These are phyloP conservation scores for Teratosphaeria zuluensis DNA, from an alignment of 2,329 filamentous ascomycete genomes.

Conservation along the genomic window DNA sequence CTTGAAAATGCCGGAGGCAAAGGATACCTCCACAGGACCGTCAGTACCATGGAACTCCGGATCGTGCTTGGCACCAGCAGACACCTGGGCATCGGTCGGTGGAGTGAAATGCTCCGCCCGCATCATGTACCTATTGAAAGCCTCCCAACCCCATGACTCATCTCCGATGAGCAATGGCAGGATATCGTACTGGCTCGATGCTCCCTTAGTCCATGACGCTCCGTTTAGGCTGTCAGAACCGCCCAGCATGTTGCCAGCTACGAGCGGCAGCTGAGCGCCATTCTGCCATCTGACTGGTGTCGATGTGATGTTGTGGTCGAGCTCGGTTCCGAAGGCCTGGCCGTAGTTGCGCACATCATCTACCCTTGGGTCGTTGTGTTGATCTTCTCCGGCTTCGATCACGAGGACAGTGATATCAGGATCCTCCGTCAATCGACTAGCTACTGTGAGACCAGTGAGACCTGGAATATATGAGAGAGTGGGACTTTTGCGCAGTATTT, in stretches of 20 bases:
- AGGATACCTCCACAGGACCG: slow-evolving; percentile 16
- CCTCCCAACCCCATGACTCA: slow-evolving; percentile 16
- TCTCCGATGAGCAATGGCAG: slow-evolving; percentile 20
- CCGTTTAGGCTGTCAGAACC: slow-evolving; percentile 19
- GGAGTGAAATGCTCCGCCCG: slow-evolving; percentile 15
- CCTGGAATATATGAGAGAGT: not conserved
- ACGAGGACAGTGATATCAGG: slow-evolving; percentile 13
- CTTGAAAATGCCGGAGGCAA: slow-evolving; percentile 15
- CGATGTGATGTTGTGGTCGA: slow-evolving; percentile 15
- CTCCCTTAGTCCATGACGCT: slow-evolving; percentile 21
- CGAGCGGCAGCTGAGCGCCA: slow-evolving; percentile 9
- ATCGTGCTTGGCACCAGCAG: slow-evolving; percentile 14
- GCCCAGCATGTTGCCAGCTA: slow-evolving; percentile 18
- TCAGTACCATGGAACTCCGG: slow-evolving; percentile 9
- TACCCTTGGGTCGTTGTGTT: slow-evolving; percentile 13
- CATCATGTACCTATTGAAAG: slow-evolving; percentile 19
- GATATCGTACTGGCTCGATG: slow-evolving; percentile 19
- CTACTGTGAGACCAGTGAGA: slow-evolving; percentile 17
- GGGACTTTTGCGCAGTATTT: not conserved
- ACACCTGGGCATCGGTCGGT: slow-evolving; percentile 7
- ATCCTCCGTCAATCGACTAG: slow-evolving; percentile 13
- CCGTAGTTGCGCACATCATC: slow-evolving; percentile 12
- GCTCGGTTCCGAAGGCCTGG: slow-evolving; percentile 9
- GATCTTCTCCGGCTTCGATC: slow-evolving; percentile 18
- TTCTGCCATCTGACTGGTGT: slow-evolving; percentile 16